Conservation (phyloP, 78 protist species). For the Dictyostelium purpureum region DNA sequence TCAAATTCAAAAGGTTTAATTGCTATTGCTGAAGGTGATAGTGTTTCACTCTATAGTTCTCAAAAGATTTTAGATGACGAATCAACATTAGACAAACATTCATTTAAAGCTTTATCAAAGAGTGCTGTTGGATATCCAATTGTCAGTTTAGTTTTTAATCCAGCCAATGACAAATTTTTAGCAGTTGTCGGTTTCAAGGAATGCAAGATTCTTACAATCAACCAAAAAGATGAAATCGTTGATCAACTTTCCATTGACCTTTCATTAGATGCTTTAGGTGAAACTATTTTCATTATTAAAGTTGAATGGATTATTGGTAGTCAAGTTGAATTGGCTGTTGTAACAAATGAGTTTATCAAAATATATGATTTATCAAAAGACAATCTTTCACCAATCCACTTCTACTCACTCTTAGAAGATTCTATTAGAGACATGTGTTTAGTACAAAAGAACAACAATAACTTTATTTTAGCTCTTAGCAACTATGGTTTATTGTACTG, state of each 20-base stretch:
- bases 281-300: conserved; percentile 18
- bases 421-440: conserved; percentile 28
- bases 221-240: conserved; percentile 60
- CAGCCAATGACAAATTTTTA: conserved; percentile 26
- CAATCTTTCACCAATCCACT: conserved; percentile 67
- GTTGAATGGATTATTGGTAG: conserved; percentile 82
- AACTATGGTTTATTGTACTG: conserved; percentile 33
- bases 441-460: conserved; percentile 2
- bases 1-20: conserved; percentile 22
- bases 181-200: conserved; percentile 77
- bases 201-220: conserved; percentile 42
- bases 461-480: conserved; percentile 21
- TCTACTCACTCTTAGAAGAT: conserved; percentile 43
- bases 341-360: conserved; percentile 66
- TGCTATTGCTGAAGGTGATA: conserved; percentile 55
- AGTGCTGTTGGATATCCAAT: conserved; percentile 29
- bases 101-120: conserved; percentile 35
- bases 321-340: conserved; percentile 65
- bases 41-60: background rate
- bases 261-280: conserved; percentile 27
- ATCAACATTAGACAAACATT: conserved; percentile 11
- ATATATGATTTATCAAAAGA: conserved; percentile 81
- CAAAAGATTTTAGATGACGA: conserved; percentile 56
- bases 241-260: conserved; percentile 58
- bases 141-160: conserved; percentile 63